Evolutionary conservation across 768 basidiomycete species (phyloP), one percentile per base, ranked within the genome.

Genomic region (Amanita pseudoporphyria): DNA sequence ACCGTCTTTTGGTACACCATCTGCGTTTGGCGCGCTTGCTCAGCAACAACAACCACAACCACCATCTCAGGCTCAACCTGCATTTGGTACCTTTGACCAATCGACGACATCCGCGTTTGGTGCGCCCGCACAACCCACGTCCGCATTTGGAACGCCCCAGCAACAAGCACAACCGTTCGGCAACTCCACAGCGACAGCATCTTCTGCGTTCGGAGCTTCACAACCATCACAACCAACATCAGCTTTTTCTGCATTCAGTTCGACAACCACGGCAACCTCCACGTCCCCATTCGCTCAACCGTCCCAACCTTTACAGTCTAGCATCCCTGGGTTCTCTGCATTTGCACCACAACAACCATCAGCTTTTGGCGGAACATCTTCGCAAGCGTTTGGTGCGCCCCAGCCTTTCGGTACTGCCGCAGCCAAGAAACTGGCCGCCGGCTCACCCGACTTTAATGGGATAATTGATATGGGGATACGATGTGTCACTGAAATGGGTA

Each of bases 151-250:
- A 7, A 18, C 35, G 9, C 24, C 51, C 2, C 31, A 57, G 16
- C 54, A 54, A 30, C 36, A 46, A 36, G 42, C 53, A 28, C 57
- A 59, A 13, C 53, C 61, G 18, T 66, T 65, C 47, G 61, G 61
- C 13, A 51, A 54, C 54, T 7, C 62, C 51, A 26, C 41, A 16
- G 39, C 51, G 14, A 33, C 37, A 33, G 52, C 54, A 1, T 19
- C 56, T 14, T 61, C 58, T 30, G 57, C 52, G 7, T 59, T 62
- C 46, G 56, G 56, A 7, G 36, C 18, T 26, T 30, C 22, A 10
- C 53, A 35, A 49, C 32, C 47, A 14, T 42, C 56, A 33, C 48
- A 44, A 16, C 45, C 51, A 26, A n/a, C 58, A 57, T 45, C 51
- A 24, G 22, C 51, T 6, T 44, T 45, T 6, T 56, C 58, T 38